Conservation (phyloP, 129 eudicot genomes). For the Artemisia argyi region DNA sequence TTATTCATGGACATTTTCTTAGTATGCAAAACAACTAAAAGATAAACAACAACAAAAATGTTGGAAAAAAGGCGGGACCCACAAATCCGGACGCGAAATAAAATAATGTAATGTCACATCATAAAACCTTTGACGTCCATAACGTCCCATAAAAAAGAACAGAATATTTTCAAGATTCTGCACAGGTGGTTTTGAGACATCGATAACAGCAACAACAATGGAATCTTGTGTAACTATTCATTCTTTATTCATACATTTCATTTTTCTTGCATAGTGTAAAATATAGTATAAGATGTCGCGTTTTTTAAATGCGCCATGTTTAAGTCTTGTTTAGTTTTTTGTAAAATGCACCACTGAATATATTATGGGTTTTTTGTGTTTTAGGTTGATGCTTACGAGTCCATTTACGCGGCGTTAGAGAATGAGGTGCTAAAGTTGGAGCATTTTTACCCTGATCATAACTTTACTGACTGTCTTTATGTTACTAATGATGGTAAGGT, state of each 20-base stretch:
- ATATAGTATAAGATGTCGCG: too few relatives aligned
- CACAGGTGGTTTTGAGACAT: background rate
- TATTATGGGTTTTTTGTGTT: background rate
- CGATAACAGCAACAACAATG: background rate
- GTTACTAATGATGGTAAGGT: slow-evolving; percentile 6
- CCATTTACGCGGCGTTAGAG: slow-evolving; percentile 18
- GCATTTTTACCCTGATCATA: slow-evolving; percentile 21
- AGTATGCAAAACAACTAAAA: too few relatives aligned
- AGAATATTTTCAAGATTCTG: background rate
- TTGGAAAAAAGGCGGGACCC: slow-evolving; percentile 3
- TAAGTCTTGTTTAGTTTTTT: background rate
- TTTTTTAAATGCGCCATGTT: too few relatives aligned
- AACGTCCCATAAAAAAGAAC: background rate
- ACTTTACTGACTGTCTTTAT: slow-evolving; percentile 17
- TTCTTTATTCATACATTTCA: background rate
- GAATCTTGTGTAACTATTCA: slow-evolving; percentile 3
- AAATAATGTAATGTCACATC: background rate
- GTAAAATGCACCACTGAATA: background rate
- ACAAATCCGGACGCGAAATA: slow-evolving; percentile 17
- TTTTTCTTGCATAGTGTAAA: background rate
- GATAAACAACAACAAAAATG: too few relatives aligned
- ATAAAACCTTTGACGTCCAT: slow-evolving; percentile 16
- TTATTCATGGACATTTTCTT: too few relatives aligned
- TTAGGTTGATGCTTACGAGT: slow-evolving; percentile 11
- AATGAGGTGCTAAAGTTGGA: slow-evolving; percentile 26